Base-by-base conservation (phyloP, 345 rosid species). In the Rhodamnia argentea region DNA sequence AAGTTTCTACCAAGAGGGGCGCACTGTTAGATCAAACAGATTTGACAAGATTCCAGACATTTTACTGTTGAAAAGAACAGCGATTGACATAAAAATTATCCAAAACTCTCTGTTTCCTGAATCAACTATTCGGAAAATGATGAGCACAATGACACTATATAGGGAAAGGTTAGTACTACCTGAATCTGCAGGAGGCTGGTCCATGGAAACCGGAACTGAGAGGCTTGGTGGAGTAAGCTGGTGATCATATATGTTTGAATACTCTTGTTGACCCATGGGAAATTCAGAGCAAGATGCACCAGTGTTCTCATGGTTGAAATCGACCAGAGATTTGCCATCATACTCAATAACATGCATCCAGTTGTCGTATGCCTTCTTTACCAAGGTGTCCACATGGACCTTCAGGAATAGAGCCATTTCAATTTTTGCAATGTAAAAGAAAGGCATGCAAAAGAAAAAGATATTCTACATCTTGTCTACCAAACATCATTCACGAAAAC, bases 291-390 rank as follows among this genome's bases (percentile, higher is more conserved):
- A 85, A 26, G 90, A 85, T 70, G 88, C 56, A 88, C 84, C 92
- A 29, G 86, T 7, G 82, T 88, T 91, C 64, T 85, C 89, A 90
- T 95, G 93, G 86, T 91, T 89, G 86, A 90, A 89, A 88, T 88
- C 90, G 87, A 92, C 82, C 54, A 94, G 92, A 83, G 99, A 95
- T 87, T 94, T 94, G 84, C 95, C 95, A 85, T 97, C 99, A 90
- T 95, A 95, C 89, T 96, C 99, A 62, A 94, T 86, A 9, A 96
- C 99, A 82, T 93, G 96, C 89, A 89, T 92, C 99, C 99, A 97
- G 70, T 96, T 96, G n/a, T 96, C 99, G 90, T 97, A 97, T 5
- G 99, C 99, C 91, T 96, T 94, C 91, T 92, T 97, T 91, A 97
- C 99, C 88, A 93, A 90, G 42, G 94, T 88, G 88, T 97, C 99